A percentile compares a stretch with the other conserved stretches of the same genome.
Conservation (phyloP, 257 asterid genomes). For the Przewalskia tangutica region DNA sequence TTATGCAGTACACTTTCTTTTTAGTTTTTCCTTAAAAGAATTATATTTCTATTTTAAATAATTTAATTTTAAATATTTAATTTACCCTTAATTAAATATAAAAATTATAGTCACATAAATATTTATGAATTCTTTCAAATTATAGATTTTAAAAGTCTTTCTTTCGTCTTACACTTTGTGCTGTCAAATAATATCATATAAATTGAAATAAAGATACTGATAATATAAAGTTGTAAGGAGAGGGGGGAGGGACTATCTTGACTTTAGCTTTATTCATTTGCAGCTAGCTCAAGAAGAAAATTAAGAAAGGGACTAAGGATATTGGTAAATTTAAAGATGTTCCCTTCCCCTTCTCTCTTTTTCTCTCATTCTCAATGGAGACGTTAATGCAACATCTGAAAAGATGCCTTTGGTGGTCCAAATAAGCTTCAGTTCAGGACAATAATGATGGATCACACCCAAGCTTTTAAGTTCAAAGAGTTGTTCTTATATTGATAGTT, state of each 20-base stretch:
- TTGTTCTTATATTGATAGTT: slow-evolving; percentile 23
- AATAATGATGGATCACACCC: slow-evolving; percentile 40
- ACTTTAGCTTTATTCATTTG: not conserved
- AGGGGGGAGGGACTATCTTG: not conserved
- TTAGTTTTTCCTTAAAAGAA: no score
- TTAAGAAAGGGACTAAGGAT: slow-evolving; percentile 15
- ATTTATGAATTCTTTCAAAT: no score
- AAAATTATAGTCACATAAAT: no score
- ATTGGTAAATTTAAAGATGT: slow-evolving; percentile 10
- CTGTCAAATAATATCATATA: no score
- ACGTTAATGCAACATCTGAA: slow-evolving; percentile 45
- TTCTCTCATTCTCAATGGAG: not conserved
- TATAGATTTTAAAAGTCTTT: no score
- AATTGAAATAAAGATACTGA: not conserved
- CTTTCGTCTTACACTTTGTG: no score
- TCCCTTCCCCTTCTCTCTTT: not conserved
- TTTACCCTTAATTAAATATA: no score
- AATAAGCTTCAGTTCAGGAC: slow-evolving; percentile 33
- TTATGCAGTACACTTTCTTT: no score
- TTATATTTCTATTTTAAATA: no score
- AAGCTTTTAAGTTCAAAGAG: slow-evolving; percentile 35
- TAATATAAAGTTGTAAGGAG: not conserved
- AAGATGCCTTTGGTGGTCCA: slow-evolving; percentile 58
- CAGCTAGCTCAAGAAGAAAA: not conserved
- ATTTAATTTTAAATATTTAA: no score